Conservation (phyloP, 352 stramenopile genomes). For the Pythium brassicae region DNA sequence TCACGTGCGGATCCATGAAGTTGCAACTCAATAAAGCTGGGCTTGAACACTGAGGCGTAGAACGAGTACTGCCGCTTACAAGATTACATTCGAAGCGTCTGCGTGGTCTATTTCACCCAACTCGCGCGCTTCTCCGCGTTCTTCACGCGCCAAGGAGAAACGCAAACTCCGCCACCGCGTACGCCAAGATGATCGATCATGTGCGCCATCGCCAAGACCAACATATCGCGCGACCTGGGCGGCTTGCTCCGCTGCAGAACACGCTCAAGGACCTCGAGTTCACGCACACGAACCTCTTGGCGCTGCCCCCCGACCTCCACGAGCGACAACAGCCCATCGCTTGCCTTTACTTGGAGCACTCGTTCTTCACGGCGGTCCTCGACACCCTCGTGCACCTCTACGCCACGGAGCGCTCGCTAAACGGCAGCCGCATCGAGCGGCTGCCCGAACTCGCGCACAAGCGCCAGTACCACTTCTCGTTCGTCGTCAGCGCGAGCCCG, state of each 20-base stretch:
- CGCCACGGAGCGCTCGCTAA: neutral
- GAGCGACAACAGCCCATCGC: slow-evolving; percentile 1
- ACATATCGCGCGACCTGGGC: slow-evolving; percentile 1
- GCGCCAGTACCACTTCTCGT: slow-evolving; percentile 4
- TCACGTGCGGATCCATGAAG: no score
- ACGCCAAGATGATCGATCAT: slow-evolving; percentile 3
- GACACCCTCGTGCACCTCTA: slow-evolving; percentile 2
- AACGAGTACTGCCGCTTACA: no score
- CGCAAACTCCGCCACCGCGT: neutral
- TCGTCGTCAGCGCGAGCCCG: slow-evolving; percentile 1
- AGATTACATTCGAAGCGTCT: no score
- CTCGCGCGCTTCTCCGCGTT: no score
- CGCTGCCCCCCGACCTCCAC: slow-evolving; percentile 5
- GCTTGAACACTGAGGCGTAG: no score
- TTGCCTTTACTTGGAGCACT: slow-evolving; percentile 5
- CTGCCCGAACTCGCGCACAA: slow-evolving; percentile 5
- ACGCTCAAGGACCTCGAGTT: slow-evolving; percentile 8
- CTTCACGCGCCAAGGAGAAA: neutral
- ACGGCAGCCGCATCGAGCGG: slow-evolving; percentile 2
- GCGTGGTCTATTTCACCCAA: no score
- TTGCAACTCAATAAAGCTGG: no score
- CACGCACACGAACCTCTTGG: slow-evolving; percentile 7
- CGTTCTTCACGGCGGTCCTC: slow-evolving; percentile 1
- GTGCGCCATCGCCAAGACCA: slow-evolving; percentile 1
- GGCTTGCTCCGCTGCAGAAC: neutral